Evolutionary conservation across 805 yeast species (phyloP).

Genomic region (Kuraishia hungarica): DNA sequence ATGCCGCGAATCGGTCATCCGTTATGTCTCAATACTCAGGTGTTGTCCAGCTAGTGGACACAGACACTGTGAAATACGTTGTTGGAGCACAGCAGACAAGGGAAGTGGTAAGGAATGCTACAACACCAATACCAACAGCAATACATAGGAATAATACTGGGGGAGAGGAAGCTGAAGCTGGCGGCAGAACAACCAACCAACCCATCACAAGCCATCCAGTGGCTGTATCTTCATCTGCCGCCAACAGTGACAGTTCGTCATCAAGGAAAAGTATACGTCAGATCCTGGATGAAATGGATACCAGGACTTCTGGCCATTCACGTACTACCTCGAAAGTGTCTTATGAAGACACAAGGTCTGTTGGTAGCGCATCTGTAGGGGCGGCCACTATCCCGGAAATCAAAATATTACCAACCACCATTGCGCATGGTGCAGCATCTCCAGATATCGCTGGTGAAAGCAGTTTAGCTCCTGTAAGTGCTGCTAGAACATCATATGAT

Average conservation of each 20-base stretch:
- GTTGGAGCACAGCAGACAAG: conserved; percentile 13
- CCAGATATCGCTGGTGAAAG: not conserved
- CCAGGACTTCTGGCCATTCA: not conserved
- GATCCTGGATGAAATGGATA: not conserved
- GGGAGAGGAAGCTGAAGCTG: too few relatives aligned
- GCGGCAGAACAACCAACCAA: not conserved
- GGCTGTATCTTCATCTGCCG: not conserved
- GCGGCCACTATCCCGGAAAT: conserved; percentile 11
- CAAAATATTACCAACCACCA: conserved; percentile 11
- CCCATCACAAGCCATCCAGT: not conserved
- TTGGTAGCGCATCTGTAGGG: not conserved
- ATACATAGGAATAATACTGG: not conserved
- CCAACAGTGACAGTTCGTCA: not conserved
- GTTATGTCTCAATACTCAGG: conserved; percentile 27
- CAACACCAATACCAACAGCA: too few relatives aligned
- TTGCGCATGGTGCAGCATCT: not conserved
- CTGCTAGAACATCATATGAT: not conserved
- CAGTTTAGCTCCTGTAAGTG: not conserved
- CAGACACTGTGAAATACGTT: conserved; percentile 23
- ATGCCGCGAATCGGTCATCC: conserved; percentile 19
- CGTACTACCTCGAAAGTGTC: not conserved
- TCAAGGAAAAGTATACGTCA: not conserved
- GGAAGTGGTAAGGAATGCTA: not conserved
- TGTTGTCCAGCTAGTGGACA: conserved; percentile 26
- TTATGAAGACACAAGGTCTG: not conserved